Conservation (phyloP, 805 yeast genomes). For the Komagataella ulmi region DNA sequence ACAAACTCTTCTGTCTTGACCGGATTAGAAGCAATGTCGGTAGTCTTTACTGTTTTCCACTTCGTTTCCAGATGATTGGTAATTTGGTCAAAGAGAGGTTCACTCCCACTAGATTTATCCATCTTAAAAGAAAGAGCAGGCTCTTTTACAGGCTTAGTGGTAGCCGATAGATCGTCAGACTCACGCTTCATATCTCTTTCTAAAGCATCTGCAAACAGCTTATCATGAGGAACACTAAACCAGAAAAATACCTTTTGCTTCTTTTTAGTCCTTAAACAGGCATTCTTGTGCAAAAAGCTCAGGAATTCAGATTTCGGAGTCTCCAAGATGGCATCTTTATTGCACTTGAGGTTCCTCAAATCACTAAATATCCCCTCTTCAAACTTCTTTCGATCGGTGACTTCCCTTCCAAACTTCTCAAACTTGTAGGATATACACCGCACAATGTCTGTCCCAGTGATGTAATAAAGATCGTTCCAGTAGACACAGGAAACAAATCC, state of each 20-base stretch:
- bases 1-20: neutral
- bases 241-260: conserved; percentile 95
- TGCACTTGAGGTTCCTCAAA: conserved; percentile 73
- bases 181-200: conserved; percentile 88
- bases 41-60: neutral
- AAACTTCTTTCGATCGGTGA: conserved; percentile 80
- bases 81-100: conserved; percentile 42
- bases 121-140: conserved; percentile 72
- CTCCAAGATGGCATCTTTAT: conserved; percentile 78
- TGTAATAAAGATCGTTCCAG: conserved; percentile 82
- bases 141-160: conserved; percentile 61
- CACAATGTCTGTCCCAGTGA: conserved; percentile 94
- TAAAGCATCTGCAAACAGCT: conserved; percentile 82
- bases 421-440: conserved; percentile 82
- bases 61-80: conserved; percentile 6
- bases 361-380: conserved; percentile 96
- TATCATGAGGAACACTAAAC: conserved; percentile 93
- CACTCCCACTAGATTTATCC: conserved; percentile 24
- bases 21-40: neutral
- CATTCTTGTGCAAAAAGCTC: conserved; percentile 71
- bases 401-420: conserved; percentile 78
- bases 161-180: conserved; percentile 39
- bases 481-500: conserved; percentile 86
- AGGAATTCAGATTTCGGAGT: conserved; percentile 77
- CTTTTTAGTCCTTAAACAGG: conserved; percentile 86